A percentile compares a stretch with the other conserved stretches of the same genome.
These are phyloP conservation scores for Epichloe sibirici DNA, from an alignment of 2,329 filamentous ascomycete genomes.

Conservation along the genomic window DNA sequence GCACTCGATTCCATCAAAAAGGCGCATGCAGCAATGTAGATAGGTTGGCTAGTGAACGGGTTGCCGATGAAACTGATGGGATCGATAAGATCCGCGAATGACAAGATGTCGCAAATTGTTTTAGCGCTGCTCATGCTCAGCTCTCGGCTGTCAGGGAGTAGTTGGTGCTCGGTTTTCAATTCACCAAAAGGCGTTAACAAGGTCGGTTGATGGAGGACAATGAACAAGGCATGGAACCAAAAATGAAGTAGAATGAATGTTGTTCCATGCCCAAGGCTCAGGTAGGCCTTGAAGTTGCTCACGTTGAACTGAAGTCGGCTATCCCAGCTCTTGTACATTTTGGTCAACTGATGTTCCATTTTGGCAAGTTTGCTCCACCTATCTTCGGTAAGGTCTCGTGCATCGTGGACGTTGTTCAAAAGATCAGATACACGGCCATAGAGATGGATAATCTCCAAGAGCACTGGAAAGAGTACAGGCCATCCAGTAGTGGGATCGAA, in stretches of 20 bases:
- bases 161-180: constrained; percentile 47
- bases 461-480: constrained; percentile 67
- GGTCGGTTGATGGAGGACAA: constrained; percentile 74
- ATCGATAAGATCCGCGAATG: constrained; percentile 76
- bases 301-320: constrained; percentile 70
- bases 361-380: constrained; percentile 57
- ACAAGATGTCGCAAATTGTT: constrained; percentile 79
- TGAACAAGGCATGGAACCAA: constrained; percentile 81
- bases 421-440: constrained; percentile 78
- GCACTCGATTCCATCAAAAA: constrained; percentile 74
- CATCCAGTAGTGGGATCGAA: constrained; percentile 48
- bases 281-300: constrained; percentile 74
- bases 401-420: constrained; percentile 66
- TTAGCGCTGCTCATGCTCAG: constrained; percentile 80
- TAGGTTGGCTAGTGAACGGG: constrained; percentile 80
- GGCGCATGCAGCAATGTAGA: constrained; percentile 82
- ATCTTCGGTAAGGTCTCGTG: constrained; percentile 62
- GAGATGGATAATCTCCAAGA: constrained; percentile 74
- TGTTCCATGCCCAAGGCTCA: constrained; percentile 67
- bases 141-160: constrained; percentile 71
- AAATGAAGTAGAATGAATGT: constrained; percentile 80
- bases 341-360: constrained; percentile 73
- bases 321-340: constrained; percentile 60
- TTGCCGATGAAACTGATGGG: constrained; percentile 79
- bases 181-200: constrained; percentile 63